Percentiles rank a stretch among this genome's conserved stretches.
These are phyloP conservation scores for Colletotrichum navitas DNA, from an alignment of 2,329 filamentous ascomycete species.

Conservation along the genomic window DNA sequence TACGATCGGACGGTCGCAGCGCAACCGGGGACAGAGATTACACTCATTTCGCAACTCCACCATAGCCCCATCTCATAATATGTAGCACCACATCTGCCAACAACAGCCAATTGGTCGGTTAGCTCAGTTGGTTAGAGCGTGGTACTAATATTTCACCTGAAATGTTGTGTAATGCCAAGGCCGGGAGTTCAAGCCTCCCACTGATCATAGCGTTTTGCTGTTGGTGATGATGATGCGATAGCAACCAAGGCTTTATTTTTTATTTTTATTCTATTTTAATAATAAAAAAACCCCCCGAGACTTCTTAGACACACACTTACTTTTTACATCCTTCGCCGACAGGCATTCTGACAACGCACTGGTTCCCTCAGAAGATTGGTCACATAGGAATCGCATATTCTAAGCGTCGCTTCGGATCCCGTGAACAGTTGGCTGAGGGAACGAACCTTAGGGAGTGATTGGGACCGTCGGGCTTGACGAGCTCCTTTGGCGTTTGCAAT, in stretches of 20 bases:
- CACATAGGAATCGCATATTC: too few species aligned
- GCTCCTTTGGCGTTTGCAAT: too few species aligned
- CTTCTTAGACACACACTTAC: background rate
- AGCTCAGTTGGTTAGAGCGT: conserved; percentile 43
- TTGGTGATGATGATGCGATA: too few species aligned
- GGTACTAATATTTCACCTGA: conserved; percentile 39
- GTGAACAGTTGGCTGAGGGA: too few species aligned
- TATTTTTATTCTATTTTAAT: too few species aligned
- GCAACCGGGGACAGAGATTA: background rate
- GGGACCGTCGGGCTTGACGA: too few species aligned
- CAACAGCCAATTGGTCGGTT: conserved; percentile 29
- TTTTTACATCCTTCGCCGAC: too few species aligned
- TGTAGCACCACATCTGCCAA: fast-evolving
- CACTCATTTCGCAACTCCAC: conserved; percentile 25
- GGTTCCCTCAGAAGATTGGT: too few species aligned
- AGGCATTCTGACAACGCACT: too few species aligned
- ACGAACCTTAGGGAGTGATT: too few species aligned
- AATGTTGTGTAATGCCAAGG: conserved; percentile 40
- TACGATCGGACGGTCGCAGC: background rate
- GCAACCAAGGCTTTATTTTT: background rate
- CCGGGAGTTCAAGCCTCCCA: conserved; percentile 42
- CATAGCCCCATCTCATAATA: background rate
- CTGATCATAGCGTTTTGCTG: conserved; percentile 31
- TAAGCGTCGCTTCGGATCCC: too few species aligned
- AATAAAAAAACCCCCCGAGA: too few species aligned